A percentile compares a stretch with the other conserved stretches of the same genome.
Conservation (phyloP, 177 flowering plant genomes). For the Vitis hybrid region DNA sequence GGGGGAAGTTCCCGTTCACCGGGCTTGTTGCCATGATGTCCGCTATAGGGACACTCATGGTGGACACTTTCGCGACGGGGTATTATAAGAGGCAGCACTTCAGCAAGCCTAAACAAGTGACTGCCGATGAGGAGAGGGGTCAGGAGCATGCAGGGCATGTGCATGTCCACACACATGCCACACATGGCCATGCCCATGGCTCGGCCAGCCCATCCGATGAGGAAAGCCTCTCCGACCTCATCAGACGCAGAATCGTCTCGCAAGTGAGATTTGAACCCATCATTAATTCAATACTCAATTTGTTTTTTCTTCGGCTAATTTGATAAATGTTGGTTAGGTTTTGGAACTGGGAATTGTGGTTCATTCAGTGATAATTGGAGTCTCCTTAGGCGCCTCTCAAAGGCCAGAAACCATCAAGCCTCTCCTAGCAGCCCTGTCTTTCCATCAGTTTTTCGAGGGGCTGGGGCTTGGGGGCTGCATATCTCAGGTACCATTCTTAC, state of each 20-base stretch:
- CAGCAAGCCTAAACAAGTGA: constrained; percentile 11
- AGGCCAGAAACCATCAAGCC: constrained; percentile 52
- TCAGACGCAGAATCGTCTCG: constrained; percentile 44
- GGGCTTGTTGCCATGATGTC: constrained; percentile 68
- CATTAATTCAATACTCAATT: too few relatives aligned
- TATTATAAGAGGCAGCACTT: constrained; percentile 36
- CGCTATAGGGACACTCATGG: constrained; percentile 52
- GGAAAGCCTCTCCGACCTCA: constrained; percentile 7
- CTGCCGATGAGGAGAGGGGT: constrained; percentile 21
- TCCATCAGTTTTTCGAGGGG: constrained; percentile 79
- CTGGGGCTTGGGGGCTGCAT: constrained; percentile 80
- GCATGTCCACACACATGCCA: constrained; percentile 43
- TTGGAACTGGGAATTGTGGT: constrained; percentile 75
- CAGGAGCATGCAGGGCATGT: constrained; percentile 35
- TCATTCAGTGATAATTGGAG: constrained; percentile 73
- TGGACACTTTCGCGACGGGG: constrained; percentile 59
- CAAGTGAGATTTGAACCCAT: constrained; percentile 30
- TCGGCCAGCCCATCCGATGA: constrained; percentile 14
- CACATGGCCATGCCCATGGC: constrained; percentile 62
- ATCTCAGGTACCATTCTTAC: constrained; percentile 47
- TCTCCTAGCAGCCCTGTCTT: constrained; percentile 59
- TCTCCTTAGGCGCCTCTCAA: constrained; percentile 59
- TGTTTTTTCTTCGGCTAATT: background rate
- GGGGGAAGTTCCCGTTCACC: constrained; percentile 66
- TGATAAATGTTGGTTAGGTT: constrained; percentile 31